Base-by-base conservation (phyloP, 345 rosid genomes). In the Rhodomyrtus tomentosa region DNA sequence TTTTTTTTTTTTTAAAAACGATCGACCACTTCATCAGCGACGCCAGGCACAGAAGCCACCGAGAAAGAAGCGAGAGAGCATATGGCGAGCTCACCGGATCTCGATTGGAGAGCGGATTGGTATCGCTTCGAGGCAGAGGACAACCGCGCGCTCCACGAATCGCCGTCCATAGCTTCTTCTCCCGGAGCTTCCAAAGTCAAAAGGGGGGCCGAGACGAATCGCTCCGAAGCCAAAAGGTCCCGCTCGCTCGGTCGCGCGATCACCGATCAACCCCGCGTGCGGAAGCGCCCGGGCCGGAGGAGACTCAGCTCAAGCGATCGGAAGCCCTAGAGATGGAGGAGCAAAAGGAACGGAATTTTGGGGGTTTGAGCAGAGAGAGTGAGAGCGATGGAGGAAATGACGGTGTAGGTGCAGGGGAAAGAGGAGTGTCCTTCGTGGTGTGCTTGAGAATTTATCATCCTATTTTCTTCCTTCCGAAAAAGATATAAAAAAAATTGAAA, bases 71-170 rank as follows among this genome's bases (percentile, higher is more conserved):
- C 54, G 14, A 84, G 50, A 38, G 50, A 54, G 82, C 81, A 81
- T 10, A 50, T 9, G 49, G 49, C 15, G 40, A 87, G 86, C 94
- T 91, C 50, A 97, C 99, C 98, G 84, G 98, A 91, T 95, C 98
- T 95, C 83, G 98, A 94, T 85, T 92, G 94, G 84, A 97, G 93
- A 90, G 93, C 91, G 1, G 96, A 91, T 85, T 95, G 98, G 87
- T 93, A 94, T 84, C 98, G 91, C 89, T 88, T 95, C 25, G 98
- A 92, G 83, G 95, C 92, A 42, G 96, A 94, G 84, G 97, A 93
- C 81, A 95, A 91, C 89, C 96, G 98, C 86, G 88, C 89, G 84
- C 92, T 95, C 98, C 95, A 93, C 72, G 99, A 93, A 87, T 96
- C 98, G 68, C 95, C 94, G 86, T 95, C 96, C 98, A 97, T 93